Base-by-base conservation (phyloP, 176 grass and related monocot genomes). In the Canna indica region DNA sequence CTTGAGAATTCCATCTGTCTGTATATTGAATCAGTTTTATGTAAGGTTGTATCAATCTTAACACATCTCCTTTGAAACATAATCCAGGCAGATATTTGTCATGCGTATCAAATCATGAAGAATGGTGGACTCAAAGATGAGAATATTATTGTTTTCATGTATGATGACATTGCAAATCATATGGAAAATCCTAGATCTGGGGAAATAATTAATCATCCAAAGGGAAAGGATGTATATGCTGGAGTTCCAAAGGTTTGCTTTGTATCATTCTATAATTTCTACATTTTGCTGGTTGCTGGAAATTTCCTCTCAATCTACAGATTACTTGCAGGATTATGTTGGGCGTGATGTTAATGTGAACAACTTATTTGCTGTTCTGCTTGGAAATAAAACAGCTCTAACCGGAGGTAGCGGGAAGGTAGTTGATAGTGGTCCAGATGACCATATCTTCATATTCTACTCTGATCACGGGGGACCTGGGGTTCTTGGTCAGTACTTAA, bases 31-130 rank as follows among this genome's bases (percentile, higher is more conserved):
- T 42, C 29, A 15, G 5, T 61, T 44, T 38, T 4, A 30, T 20
- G n/a, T 4, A 70, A 22, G 36, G 29, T 17, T 53, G 64, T 54
- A 39, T 66, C 3, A 31, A 48, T 44, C 36, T 52, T 63, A 29
- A 71, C 48, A 14, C 31, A 14, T 63, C 15, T 39, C 31, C 4
- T 66, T 68, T 59, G 16, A 36, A 52, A 9, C 46, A n/a, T 31
- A 42, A 39, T 71, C 46, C 79, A 99, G 94, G 94, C 94, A 3
- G 94, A 99, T 48, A 46, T 99, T 63, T 99, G 94, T 54, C 94
- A 99, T 79, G 94, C 94, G 42, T 99, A 99, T 80, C 94, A 99
- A 80, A 87, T 99, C 67, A 80, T 99, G 94, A 99, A 93, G 82
- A 90, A 87, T 46, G 94, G 94, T 0, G 94, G 94, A 69, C 74